phyloP scores from a whole-genome alignment of 331 rosid genomes.

The Ulmus americana region DNA sequence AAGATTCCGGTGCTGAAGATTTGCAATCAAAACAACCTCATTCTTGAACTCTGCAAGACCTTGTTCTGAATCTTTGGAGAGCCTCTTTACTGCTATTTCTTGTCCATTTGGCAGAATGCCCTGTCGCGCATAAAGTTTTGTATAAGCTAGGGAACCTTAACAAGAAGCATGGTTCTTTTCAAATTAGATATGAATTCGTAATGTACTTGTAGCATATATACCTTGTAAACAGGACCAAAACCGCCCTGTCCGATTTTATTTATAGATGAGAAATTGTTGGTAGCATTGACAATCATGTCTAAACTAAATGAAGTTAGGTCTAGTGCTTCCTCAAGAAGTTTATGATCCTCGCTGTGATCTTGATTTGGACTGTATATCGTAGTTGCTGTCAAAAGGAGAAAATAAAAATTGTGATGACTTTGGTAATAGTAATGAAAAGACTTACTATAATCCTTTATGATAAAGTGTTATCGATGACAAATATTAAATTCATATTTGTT shows the following conservation, averaged over 20 bases:
- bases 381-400: no score
- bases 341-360: not conserved
- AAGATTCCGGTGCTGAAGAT: conserved; percentile 1
- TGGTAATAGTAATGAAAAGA: no score
- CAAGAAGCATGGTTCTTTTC: no score
- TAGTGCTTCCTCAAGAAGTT: not conserved
- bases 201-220: not conserved
- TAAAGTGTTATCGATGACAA: no score
- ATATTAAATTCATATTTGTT: no score
- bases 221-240: conserved; percentile 14
- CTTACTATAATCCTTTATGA: no score
- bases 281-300: conserved; percentile 4
- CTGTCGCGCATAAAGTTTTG: not conserved
- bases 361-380: not conserved
- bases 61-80: conserved; percentile 1
- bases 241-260: conserved; percentile 12
- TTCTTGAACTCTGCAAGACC: conserved; percentile 3
- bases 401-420: no score
- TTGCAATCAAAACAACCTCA: conserved; percentile 4
- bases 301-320: conserved; percentile 1
- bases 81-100: conserved; percentile 12
- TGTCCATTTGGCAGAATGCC: conserved; percentile 6
- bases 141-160: not conserved
- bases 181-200: no score
- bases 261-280: not conserved